Conservation (phyloP, 129 eudicot genomes). For the Gnaphalium uliginosum region DNA sequence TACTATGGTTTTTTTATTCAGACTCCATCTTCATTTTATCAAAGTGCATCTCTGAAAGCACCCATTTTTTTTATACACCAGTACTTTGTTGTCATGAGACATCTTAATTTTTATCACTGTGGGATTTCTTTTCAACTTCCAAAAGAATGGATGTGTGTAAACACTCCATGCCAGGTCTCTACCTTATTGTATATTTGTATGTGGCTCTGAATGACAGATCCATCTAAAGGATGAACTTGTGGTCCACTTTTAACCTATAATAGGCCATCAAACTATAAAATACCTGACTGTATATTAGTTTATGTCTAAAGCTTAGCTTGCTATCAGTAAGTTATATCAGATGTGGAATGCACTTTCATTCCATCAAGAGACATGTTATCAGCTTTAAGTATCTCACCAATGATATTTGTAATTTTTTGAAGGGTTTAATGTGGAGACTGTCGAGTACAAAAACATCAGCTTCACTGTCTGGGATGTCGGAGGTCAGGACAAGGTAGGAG, state of each 20-base stretch:
- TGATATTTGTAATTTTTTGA: conserved; percentile 16
- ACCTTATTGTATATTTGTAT: too few species aligned
- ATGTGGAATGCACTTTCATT: conserved; percentile 1
- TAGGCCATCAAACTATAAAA: conserved; percentile 3
- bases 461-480: conserved; percentile 66
- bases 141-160: not conserved
- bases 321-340: not conserved
- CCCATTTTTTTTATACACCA: not conserved
- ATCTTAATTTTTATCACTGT: not conserved
- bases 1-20: not conserved
- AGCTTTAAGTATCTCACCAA: conserved; percentile 6
- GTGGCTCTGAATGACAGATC: not conserved
- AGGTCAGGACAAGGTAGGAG: conserved; percentile 59
- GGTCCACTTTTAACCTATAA: not conserved
- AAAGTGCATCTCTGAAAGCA: not conserved
- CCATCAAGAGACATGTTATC: not conserved
- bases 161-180: not conserved
- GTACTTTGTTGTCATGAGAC: not conserved
- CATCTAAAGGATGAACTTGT: conserved; percentile 3
- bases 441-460: conserved; percentile 59
- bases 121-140: not conserved
- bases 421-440: conserved; percentile 63
- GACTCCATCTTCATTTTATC: not conserved
- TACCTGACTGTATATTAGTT: not conserved
- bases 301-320: conserved; percentile 4